These are phyloP conservation scores for Tuber brumale DNA, from an alignment of 495 filamentous ascomycete genomes.

Conservation along the genomic window DNA sequence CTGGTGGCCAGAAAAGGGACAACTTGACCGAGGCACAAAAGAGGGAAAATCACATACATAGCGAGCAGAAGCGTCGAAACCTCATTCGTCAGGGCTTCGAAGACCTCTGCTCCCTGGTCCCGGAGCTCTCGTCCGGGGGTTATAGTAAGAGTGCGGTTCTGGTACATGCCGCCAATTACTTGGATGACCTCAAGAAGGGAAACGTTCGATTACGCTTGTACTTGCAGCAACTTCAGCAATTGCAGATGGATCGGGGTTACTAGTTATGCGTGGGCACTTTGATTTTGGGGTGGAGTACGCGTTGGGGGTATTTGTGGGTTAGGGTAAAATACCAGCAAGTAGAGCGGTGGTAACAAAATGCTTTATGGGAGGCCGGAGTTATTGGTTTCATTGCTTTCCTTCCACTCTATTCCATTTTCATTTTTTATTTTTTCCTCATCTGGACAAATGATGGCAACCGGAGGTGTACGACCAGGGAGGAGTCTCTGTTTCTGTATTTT, in stretches of 20 bases:
- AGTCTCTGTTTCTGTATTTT: constrained; percentile 10
- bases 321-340: constrained; percentile 6
- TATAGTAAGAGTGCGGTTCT: constrained; percentile 77
- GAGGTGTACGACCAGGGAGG: constrained; percentile 2
- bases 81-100: constrained; percentile 73
- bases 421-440: not conserved
- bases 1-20: constrained; percentile 50
- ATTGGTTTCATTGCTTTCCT: constrained; percentile 37
- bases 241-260: constrained; percentile 31
- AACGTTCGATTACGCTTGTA: constrained; percentile 47
- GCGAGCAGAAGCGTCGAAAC: constrained; percentile 77
- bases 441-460: constrained; percentile 6
- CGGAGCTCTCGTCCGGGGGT: constrained; percentile 59
- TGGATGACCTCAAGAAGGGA: constrained; percentile 62
- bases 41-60: constrained; percentile 77
- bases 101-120: constrained; percentile 63
- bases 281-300: constrained; percentile 2
- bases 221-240: constrained; percentile 36
- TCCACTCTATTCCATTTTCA: constrained; percentile 29
- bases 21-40: constrained; percentile 81
- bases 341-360: constrained; percentile 27
- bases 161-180: constrained; percentile 61
- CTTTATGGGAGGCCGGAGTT: constrained; percentile 38
- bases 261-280: constrained; percentile 2
- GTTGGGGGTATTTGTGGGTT: constrained; percentile 1